These are phyloP conservation scores for Fusarium newnesense DNA, from an alignment of 2,329 filamentous ascomycete species.

Conservation along the genomic window DNA sequence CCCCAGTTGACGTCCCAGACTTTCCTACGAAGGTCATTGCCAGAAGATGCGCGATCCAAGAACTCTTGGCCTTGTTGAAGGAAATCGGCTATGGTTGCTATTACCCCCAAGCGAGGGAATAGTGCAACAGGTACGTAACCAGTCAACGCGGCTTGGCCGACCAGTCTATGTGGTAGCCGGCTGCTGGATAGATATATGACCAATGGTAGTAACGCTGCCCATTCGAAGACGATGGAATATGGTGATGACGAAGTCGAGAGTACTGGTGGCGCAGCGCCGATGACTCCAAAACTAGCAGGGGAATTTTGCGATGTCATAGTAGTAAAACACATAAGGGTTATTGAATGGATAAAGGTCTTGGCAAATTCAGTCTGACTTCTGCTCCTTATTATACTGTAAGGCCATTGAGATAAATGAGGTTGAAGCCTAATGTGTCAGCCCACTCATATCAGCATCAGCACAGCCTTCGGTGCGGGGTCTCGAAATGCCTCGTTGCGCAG, in stretches of 20 bases:
- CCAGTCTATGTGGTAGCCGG: not conserved
- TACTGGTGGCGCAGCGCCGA: not conserved
- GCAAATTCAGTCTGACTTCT: not conserved
- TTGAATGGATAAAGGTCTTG: accelerated
- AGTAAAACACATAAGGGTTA: accelerated
- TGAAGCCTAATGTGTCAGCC: not conserved
- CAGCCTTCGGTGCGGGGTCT: not conserved
- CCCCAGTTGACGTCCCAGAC: not conserved
- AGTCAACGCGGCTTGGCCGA: not conserved
- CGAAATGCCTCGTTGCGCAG: not conserved
- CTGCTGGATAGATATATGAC: not conserved
- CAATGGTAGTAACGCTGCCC: not conserved
- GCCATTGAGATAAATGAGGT: accelerated
- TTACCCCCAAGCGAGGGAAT: not conserved
- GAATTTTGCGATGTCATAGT: not conserved
- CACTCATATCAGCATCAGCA: not conserved
- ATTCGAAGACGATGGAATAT: not conserved
- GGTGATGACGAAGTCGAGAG: not conserved
- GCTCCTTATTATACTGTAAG: not conserved
- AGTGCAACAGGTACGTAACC: not conserved
- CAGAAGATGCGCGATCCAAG: not conserved
- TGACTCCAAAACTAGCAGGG: not conserved
- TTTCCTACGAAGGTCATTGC: not conserved
- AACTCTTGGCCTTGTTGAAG: not conserved
- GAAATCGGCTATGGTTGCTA: not conserved